Base-by-base conservation (phyloP, 192 early-diverging fungal genomes). In the Podochytrium sp. region DNA sequence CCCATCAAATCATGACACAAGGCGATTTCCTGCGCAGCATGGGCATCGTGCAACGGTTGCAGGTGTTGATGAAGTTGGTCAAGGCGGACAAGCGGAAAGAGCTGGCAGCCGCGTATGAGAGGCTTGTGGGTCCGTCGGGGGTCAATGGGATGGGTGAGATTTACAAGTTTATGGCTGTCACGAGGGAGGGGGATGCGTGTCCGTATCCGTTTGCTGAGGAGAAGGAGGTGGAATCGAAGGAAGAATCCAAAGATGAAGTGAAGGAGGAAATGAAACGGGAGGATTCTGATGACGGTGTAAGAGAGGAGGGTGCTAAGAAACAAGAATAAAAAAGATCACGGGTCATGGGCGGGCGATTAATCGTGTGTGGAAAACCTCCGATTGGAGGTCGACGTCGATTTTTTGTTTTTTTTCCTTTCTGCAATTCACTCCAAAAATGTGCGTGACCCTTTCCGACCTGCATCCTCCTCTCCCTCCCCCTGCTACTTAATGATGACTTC, bases 1-100 rank as follows among this genome's bases (percentile, higher is more conserved):
- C 76, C 1, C 63, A 89, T 80, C 95, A 94, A 0, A 93, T 94
- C 2, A 76, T 96, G 3, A 93, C 91, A 10, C 96, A 98, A 76
- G 85, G 89, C 20, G 69, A 86, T 30, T 83, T 85, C 71, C 73
- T 98, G 37, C 87, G 92, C 16, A 78, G 85, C 2, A 86, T 98
- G 75, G 96, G 96, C 14, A 96, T 98, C 52, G 88, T 87, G 43
- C 82, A 83, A 2, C 86, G 95, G 25, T 65, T 93, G 39, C 72
- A 88, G 75, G 86, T 86, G 79, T 83, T 96, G 38, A 57, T 96
- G 16, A 80, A 84, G 27, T 80, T 85, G 23, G 86, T 88, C 16
- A 82, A 86, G 33, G 23, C 59, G 2, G 78, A 81, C 12, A 66
- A 80, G 38, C 86, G 88, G 29, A 87, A 91, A 57, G 80, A 83